Conservation (phyloP, 495 filamentous ascomycete genomes). For the Immersiella caudata region DNA sequence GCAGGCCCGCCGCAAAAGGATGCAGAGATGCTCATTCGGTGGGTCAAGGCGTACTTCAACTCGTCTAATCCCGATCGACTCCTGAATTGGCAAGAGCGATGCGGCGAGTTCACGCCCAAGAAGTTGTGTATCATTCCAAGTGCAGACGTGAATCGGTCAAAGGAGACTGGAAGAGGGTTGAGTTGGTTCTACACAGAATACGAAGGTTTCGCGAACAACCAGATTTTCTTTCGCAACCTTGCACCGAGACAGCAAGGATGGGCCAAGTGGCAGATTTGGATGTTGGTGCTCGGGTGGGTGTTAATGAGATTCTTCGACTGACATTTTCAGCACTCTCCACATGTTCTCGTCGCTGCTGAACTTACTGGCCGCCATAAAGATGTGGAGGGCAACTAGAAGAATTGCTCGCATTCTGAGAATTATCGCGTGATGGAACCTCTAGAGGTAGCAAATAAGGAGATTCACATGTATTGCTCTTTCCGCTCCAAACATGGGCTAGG, state of each 20-base stretch:
- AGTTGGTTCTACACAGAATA: not conserved
- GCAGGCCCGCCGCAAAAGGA: constrained; percentile 65
- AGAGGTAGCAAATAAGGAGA: too few species aligned
- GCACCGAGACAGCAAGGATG: not conserved
- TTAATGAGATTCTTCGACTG: too few species aligned
- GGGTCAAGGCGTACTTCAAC: constrained; percentile 80
- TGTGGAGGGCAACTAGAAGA: too few species aligned
- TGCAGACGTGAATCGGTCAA: not conserved
- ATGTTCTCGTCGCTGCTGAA: too few species aligned
- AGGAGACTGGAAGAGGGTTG: not conserved
- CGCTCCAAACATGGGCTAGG: too few species aligned
- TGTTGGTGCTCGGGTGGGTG: not conserved
- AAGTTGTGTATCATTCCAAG: not conserved
- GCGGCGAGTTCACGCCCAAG: constrained; percentile 40
- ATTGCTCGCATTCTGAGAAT: too few species aligned
- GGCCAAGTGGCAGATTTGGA: not conserved
- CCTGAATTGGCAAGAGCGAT: constrained; percentile 51
- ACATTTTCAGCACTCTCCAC: too few species aligned
- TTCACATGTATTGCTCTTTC: too few species aligned
- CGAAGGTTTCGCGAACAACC: not conserved
- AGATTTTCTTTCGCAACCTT: not conserved
- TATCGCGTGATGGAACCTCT: too few species aligned
- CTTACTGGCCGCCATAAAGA: too few species aligned
- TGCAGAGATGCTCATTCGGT: constrained; percentile 61
- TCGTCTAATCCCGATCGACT: constrained; percentile 52